Conservation (phyloP, 306 rosid species). For the Canavalia ensiformis region DNA sequence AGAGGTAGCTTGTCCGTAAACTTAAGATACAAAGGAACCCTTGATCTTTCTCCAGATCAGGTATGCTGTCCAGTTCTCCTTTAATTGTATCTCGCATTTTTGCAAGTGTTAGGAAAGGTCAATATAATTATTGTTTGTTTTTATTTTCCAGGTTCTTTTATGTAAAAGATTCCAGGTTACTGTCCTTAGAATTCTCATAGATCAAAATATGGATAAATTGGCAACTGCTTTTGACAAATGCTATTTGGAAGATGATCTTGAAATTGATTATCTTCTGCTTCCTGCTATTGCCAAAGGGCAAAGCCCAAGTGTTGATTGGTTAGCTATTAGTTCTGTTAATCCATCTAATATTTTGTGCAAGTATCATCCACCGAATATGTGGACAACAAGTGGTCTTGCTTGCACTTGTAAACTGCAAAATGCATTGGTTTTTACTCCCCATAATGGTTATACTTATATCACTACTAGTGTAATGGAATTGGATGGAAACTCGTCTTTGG, state of each 20-base stretch:
- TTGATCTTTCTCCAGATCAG: slow-evolving; percentile 60
- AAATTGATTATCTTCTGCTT: slow-evolving; percentile 80
- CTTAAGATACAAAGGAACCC: slow-evolving; percentile 61
- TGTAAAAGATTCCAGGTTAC: slow-evolving; percentile 75
- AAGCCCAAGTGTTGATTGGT: slow-evolving; percentile 65
- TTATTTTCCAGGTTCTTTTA: slow-evolving; percentile 62
- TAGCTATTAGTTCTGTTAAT: slow-evolving; percentile 53
- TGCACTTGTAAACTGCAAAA: slow-evolving; percentile 67
- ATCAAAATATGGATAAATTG: slow-evolving; percentile 51
- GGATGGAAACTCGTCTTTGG: slow-evolving; percentile 67
- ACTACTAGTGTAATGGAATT: slow-evolving; percentile 57
- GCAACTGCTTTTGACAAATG: slow-evolving; percentile 39
- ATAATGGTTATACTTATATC: slow-evolving; percentile 64
- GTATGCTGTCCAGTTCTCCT: slow-evolving; percentile 51
- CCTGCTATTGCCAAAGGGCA: slow-evolving; percentile 54
- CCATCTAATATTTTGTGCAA: slow-evolving; percentile 40
- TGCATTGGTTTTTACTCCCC: slow-evolving; percentile 80
- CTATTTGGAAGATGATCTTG: slow-evolving; percentile 52
- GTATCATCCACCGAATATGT: slow-evolving; percentile 31
- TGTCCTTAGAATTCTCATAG: slow-evolving; percentile 60
- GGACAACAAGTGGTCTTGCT: slow-evolving; percentile 58
- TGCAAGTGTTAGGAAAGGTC: slow-evolving; percentile 4
- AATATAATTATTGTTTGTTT: slow-evolving; percentile 10
- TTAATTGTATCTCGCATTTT: slow-evolving; percentile 30
- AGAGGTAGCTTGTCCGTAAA: slow-evolving; percentile 63